Conservation (phyloP, 2,329 filamentous ascomycete species). For the Microdochium trichocladiopsis region DNA sequence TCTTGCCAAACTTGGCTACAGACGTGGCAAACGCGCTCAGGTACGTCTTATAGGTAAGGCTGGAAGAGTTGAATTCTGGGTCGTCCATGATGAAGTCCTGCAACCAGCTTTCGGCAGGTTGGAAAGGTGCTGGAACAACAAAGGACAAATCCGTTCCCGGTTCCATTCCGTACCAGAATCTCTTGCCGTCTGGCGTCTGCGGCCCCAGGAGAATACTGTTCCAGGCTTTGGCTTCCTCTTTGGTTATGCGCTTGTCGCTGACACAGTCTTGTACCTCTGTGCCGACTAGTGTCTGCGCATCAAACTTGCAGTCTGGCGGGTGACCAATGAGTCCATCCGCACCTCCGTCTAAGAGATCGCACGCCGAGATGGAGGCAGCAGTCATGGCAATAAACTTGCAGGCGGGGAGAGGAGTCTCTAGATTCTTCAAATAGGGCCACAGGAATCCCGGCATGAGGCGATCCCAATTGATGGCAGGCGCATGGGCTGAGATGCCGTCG, state of each 20-base stretch:
- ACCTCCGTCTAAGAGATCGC: constrained; percentile 8
- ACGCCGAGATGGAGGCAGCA: constrained; percentile 4
- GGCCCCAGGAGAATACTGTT: constrained; percentile 10
- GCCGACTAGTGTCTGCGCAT: constrained; percentile 28
- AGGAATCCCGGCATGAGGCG: constrained; percentile 15
- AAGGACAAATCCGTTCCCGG: constrained; percentile 2
- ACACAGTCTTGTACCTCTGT: constrained; percentile 17
- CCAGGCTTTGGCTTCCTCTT: constrained; percentile 23
- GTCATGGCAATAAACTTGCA: constrained; percentile 20
- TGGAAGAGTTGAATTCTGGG: constrained; percentile 16
- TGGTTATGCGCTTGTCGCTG: constrained; percentile 21
- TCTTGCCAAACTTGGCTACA: constrained; percentile 8
- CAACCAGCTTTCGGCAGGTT: constrained; percentile 11
- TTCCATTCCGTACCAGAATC: constrained; percentile 10
- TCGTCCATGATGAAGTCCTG: constrained; percentile 15
- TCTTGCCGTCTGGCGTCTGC: constrained; percentile 6
- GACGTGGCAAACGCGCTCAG: constrained; percentile 11
- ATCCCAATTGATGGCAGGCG: constrained; percentile 21
- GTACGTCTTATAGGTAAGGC: constrained; percentile 18
- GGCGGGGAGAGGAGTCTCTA: constrained; percentile 19
- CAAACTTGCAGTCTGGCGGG: constrained; percentile 9
- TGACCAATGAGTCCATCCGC: background rate
- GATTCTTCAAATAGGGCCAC: constrained; percentile 22
- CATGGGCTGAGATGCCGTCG: constrained; percentile 41
- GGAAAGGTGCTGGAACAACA: constrained; percentile 7